Conservation (phyloP, 768 basidiomycete genomes). For the Suillus fuscotomentosus region DNA sequence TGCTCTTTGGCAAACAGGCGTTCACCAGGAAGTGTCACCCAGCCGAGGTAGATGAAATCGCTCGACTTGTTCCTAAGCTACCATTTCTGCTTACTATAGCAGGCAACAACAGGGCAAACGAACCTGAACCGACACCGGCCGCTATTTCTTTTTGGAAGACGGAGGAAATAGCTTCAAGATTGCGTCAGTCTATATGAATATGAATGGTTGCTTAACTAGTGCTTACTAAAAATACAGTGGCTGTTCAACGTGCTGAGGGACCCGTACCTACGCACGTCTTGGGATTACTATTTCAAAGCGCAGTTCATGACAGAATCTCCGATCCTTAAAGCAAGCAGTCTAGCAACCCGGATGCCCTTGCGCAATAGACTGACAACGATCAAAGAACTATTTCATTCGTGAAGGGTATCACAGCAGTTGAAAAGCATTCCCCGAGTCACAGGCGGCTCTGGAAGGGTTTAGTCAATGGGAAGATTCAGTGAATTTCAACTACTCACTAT, state of each 20-base stretch:
- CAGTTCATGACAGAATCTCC: neutral
- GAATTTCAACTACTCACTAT: neutral
- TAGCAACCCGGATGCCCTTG: neutral
- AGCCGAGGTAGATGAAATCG: neutral
- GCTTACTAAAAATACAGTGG: neutral
- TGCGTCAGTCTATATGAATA: neutral
- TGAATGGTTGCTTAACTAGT: too few species aligned
- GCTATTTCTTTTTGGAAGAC: neutral
- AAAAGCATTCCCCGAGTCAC: neutral
- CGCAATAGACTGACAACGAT: neutral
- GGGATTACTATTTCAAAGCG: neutral
- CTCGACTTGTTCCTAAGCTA: neutral
- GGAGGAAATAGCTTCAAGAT: neutral
- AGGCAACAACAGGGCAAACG: neutral
- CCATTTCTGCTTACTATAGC: neutral
- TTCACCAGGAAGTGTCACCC: neutral
- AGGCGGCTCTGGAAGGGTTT: neutral
- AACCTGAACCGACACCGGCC: neutral
- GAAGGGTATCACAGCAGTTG: neutral
- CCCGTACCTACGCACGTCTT: neutral
- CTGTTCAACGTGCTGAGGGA: neutral
- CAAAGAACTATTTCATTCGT: neutral
- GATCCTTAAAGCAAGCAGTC: neutral
- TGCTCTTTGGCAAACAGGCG: neutral
- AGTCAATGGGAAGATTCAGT: neutral